A percentile compares a stretch with the other conserved stretches of the same genome.
Conservation (phyloP, 2,329 filamentous ascomycete species). For the Aspergillus sp. region DNA sequence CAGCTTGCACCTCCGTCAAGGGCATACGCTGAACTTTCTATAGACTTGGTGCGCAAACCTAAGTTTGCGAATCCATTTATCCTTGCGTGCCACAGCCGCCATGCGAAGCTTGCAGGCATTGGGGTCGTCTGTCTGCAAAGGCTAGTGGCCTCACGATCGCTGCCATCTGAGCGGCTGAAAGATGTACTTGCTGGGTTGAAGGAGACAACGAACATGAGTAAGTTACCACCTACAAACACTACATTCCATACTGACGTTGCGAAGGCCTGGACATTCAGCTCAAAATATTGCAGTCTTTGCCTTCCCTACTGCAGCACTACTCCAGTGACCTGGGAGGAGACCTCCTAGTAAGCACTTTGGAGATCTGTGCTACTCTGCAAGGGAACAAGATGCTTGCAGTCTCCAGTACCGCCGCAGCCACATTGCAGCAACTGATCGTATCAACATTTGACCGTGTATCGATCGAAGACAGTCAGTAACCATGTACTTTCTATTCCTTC, state of each 20-base stretch:
- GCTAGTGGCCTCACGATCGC: slow-evolving; percentile 76
- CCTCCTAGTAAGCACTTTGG: slow-evolving; percentile 76
- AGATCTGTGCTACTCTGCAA: slow-evolving; percentile 89
- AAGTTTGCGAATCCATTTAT: slow-evolving; percentile 93
- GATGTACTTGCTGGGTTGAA: slow-evolving; percentile 86
- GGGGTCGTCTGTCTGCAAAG: slow-evolving; percentile 87
- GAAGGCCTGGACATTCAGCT: slow-evolving; percentile 82
- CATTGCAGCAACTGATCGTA: slow-evolving; percentile 88
- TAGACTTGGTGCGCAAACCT: slow-evolving; percentile 78
- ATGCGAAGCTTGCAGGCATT: slow-evolving; percentile 84
- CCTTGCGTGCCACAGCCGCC: slow-evolving; percentile 85
- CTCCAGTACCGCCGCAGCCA: slow-evolving; percentile 94
- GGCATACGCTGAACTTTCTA: slow-evolving; percentile 30
- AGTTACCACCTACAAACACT: slow-evolving; percentile 32
- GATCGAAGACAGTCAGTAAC: slow-evolving; percentile 70
- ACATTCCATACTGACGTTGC: slow-evolving; percentile 23
- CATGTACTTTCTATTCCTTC: neutral
- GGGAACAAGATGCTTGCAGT: slow-evolving; percentile 90
- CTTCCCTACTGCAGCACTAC: slow-evolving; percentile 88
- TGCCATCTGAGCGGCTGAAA: slow-evolving; percentile 76
- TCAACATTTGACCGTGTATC: slow-evolving; percentile 91
- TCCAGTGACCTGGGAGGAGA: slow-evolving; percentile 76
- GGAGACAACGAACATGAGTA: slow-evolving; percentile 73
- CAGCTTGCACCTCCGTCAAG: neutral
- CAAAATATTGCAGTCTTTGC: slow-evolving; percentile 90